Base-by-base conservation (phyloP, 2,329 filamentous ascomycete species). In the Dactylellina haptotyla region DNA sequence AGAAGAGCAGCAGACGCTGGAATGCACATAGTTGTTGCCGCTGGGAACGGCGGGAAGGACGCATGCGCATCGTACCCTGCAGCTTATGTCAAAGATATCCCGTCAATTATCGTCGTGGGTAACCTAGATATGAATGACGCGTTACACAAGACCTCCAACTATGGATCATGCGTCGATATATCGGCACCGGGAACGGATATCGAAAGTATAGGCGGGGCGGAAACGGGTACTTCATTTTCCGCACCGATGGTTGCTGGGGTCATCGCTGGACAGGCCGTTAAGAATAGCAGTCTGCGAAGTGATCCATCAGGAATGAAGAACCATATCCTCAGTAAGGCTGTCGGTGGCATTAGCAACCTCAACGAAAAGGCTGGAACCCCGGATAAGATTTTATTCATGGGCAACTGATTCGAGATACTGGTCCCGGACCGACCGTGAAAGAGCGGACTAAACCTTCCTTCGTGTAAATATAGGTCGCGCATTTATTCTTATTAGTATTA, bases 131-230 rank as follows among this genome's bases (percentile, higher is more conserved):
- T 48, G 16, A 14, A 53, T 18, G 61, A 65, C 41, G 9, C 43
- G 14, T 23, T 56, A 9, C 50, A 53, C 8, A 37, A 56, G 18
- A 46, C 45, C 9, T 65, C 61, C 23, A 65, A 65, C 16, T 56
- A 57, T 32, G 61, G 61, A 3, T 12, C 37, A 16, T 65, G 61
- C 14, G 61, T 65, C n/a, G 61, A 65, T 18, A 48, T 65, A 4
- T 46, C 34, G 28, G 51, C 61, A 14, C 61, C 61, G 4, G 61
- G 51, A 9, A 54, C 41, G 4, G 39, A 65, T 14, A 83, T 88
- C 61, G 80, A 85, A 8, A 84, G 82, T 37, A 79, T 85, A 2
- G 50, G 28, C n/a, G 51, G 61, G 16, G 34, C 10, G 18, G 18
- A 51, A 14, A 37, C 37, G 1, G 61, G 61, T 8, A 56, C 61